phyloP scores from a whole-genome alignment of 2,329 filamentous ascomycete species.

The Aspergillus puulaauensis region DNA sequence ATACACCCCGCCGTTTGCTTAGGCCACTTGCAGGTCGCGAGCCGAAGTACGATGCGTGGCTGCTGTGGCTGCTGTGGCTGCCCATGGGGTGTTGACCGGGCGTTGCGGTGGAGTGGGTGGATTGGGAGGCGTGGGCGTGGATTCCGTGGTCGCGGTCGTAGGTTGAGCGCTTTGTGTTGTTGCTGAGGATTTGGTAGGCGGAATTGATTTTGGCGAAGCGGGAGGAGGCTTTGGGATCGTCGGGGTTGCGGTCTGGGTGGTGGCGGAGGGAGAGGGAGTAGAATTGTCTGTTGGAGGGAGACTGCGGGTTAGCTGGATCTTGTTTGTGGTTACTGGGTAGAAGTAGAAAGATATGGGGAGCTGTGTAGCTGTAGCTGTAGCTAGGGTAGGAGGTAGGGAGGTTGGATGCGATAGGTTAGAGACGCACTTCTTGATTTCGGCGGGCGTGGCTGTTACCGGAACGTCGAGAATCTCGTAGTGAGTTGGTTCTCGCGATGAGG shows the following conservation, averaged over 20 bases:
- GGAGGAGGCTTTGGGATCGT: conserved; percentile 68
- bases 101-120: conserved; percentile 32
- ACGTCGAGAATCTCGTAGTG: conserved; percentile 84
- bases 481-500: conserved; percentile 47
- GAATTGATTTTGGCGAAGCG: conserved; percentile 83
- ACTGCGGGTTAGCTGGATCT: not conserved
- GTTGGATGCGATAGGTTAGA: not conserved
- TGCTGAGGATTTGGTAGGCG: conserved; percentile 75
- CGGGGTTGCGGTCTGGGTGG: conserved; percentile 87
- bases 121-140: conserved; percentile 13
- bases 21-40: conserved; percentile 77
- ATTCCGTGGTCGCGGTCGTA: conserved; percentile 69
- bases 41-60: conserved; percentile 47
- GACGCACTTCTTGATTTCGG: conserved; percentile 79
- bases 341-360: not conserved
- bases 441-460: conserved; percentile 64
- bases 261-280: conserved; percentile 87
- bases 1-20: conserved; percentile 71
- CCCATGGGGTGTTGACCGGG: conserved; percentile 44
- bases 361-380: not conserved
- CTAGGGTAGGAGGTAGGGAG: not conserved
- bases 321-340: too few relatives aligned
- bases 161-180: conserved; percentile 68
- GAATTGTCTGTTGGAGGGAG: conserved; percentile 56
- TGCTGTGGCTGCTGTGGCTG: conserved; percentile 55